Percentiles rank a stretch among this genome's conserved stretches.
Conservation (phyloP, 495 filamentous ascomycete species). For the Penicillium pulvis region DNA sequence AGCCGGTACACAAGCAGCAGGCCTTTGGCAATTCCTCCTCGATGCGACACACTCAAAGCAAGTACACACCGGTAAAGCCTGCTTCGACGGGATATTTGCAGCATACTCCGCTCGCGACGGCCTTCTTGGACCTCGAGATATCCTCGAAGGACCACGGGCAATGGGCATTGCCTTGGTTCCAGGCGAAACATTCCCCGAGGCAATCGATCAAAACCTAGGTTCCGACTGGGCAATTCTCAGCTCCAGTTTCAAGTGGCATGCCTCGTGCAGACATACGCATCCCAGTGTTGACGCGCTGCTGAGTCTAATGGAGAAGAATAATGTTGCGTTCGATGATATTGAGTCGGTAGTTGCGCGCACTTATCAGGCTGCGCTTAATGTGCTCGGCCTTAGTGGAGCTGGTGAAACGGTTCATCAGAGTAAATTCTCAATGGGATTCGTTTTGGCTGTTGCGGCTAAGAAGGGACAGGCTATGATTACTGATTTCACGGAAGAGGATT, state of each 20-base stretch:
- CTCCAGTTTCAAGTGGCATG: constrained; percentile 44
- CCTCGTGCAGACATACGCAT: constrained; percentile 40
- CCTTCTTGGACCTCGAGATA: constrained; percentile 35
- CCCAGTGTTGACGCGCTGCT: constrained; percentile 39
- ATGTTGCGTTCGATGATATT: constrained; percentile 33
- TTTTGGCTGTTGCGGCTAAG: constrained; percentile 39
- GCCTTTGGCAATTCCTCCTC: constrained; percentile 40
- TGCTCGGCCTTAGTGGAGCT: constrained; percentile 31
- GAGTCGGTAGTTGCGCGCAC: constrained; percentile 31
- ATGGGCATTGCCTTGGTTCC: constrained; percentile 36
- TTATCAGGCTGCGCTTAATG: constrained; percentile 38
- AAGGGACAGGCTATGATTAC: constrained; percentile 39
- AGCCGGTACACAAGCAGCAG: constrained; percentile 41
- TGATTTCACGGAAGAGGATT: constrained; percentile 36
- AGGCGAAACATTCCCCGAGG: constrained; percentile 26
- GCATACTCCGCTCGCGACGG: constrained; percentile 33
- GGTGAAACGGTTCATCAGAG: constrained; percentile 42
- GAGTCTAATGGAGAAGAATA: constrained; percentile 32
- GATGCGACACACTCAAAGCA: constrained; percentile 43
- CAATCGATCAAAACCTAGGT: constrained; percentile 33
- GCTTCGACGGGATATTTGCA: constrained; percentile 40
- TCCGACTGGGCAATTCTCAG: constrained; percentile 27
- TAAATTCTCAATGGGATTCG: constrained; percentile 45
- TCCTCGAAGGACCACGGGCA: constrained; percentile 37
- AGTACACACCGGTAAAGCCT: constrained; percentile 40